These are phyloP conservation scores for Tilletiaria anomala DNA, from an alignment of 1,284 basidiomycete genomes.

Conservation along the genomic window DNA sequence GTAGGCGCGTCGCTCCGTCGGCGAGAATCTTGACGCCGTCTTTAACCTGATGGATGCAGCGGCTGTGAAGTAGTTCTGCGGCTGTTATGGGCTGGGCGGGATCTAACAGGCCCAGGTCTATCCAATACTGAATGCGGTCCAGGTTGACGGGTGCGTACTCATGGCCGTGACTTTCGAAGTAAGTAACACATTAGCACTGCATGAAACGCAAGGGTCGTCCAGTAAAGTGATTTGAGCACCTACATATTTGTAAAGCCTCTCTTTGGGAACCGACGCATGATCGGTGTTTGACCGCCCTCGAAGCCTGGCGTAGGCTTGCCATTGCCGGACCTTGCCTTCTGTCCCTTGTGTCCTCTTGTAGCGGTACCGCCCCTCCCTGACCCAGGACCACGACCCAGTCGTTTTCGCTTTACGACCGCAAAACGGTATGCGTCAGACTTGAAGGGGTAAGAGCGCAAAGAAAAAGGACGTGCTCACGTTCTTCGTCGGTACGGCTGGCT, in stretches of 20 bases:
- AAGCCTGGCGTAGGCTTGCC: constrained; percentile 67
- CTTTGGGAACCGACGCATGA: constrained; percentile 84
- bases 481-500: too few species aligned
- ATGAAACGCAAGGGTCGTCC: background rate
- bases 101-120: constrained; percentile 64
- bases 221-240: constrained; percentile 27
- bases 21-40: constrained; percentile 85
- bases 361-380: constrained; percentile 81
- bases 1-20: constrained; percentile 57
- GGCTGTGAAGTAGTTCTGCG: constrained; percentile 63
- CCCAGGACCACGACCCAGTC: constrained; percentile 80
- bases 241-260: constrained; percentile 83
- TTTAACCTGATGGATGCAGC: constrained; percentile 72
- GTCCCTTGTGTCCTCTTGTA: constrained; percentile 87
- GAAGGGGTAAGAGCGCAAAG: too few species aligned
- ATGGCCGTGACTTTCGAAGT: constrained; percentile 34
- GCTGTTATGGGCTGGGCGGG: constrained; percentile 76
- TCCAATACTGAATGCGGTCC: constrained; percentile 76
- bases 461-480: too few species aligned
- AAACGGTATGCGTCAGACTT: too few species aligned
- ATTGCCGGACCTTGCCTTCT: constrained; percentile 78
- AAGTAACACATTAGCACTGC: background rate
- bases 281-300: constrained; percentile 89
- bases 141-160: constrained; percentile 72
- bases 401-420: constrained; percentile 53